Conservation (phyloP, 306 rosid genomes). For the Acacia crassicarpa region DNA sequence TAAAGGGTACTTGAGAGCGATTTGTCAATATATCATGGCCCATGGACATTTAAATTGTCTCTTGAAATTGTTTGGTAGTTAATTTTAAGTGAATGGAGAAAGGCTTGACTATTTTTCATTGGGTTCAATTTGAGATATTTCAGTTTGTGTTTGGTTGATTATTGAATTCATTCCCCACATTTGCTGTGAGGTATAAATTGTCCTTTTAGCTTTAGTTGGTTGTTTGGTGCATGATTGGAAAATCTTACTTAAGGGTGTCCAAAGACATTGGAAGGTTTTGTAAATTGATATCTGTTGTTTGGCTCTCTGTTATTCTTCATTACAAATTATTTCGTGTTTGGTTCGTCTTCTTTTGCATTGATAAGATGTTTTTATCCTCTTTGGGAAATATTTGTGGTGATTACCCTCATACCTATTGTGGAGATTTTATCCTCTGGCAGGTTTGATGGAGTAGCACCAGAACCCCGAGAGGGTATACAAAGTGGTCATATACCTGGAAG, state of each 20-base stretch:
- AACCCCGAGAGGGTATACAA: constrained; percentile 86
- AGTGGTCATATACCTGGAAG: constrained; percentile 94
- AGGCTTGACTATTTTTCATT: neutral
- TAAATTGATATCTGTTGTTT: neutral
- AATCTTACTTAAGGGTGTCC: neutral
- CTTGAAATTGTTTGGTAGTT: neutral
- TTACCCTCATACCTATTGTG: neutral
- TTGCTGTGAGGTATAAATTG: neutral
- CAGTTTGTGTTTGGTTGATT: neutral
- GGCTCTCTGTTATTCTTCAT: neutral
- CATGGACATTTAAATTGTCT: neutral
- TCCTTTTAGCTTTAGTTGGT: neutral
- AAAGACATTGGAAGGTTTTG: neutral
- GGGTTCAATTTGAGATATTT: neutral
- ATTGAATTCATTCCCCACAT: too few species aligned
- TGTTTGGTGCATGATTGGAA: neutral
- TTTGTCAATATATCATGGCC: neutral
- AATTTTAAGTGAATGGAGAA: neutral
- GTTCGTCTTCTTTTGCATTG: neutral
- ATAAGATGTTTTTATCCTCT: neutral
- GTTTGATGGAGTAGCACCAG: constrained; percentile 73
- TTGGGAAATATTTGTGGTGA: neutral
- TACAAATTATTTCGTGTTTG: neutral
- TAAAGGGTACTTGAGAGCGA: neutral
- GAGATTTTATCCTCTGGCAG: constrained; percentile 49